Conservation (phyloP, 805 yeast species). For the Candida golubevii region DNA sequence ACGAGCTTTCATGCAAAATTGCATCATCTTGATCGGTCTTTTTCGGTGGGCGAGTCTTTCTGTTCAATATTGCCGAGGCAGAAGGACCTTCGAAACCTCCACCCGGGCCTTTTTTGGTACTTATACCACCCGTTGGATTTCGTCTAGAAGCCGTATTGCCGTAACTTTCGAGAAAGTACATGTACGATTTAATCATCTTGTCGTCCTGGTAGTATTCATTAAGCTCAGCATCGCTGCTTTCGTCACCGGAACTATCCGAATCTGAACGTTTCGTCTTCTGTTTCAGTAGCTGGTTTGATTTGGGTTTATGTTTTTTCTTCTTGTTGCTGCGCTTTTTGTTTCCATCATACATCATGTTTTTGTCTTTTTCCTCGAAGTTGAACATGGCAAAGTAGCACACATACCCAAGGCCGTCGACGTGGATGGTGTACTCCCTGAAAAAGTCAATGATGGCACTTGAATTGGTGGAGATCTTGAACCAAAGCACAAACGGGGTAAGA, state of each 20-base stretch:
- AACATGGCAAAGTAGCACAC: conserved; percentile 95
- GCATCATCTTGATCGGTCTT: neutral
- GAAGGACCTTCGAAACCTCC: conserved; percentile 1
- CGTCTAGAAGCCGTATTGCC: conserved; percentile 29
- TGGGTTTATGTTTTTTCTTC: conserved; percentile 12
- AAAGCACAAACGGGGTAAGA: conserved; percentile 83
- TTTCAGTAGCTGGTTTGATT: neutral
- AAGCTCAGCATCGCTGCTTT: conserved; percentile 19
- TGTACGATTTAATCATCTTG: conserved; percentile 87
- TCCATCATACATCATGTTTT: conserved; percentile 38
- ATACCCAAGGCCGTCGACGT: conserved; percentile 91
- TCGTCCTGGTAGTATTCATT: conserved; percentile 57
- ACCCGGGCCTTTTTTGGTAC: neutral
- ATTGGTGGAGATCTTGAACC: conserved; percentile 73
- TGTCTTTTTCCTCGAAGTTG: conserved; percentile 60
- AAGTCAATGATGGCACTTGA: conserved; percentile 82
- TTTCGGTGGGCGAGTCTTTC: neutral
- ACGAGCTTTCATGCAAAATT: conserved; percentile 24
- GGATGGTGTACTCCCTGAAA: conserved; percentile 82
- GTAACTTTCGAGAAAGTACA: conserved; percentile 84
- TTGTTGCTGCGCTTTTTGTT: conserved; percentile 19
- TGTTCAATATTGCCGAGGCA: neutral
- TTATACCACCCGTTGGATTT: neutral
- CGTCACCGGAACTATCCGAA: conserved; percentile 18
- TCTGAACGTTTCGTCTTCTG: conserved; percentile 13